Percentiles rank a stretch among this genome's conserved stretches.
Conservation (phyloP, 176 grass and related monocot genomes). For the Canna indica region DNA sequence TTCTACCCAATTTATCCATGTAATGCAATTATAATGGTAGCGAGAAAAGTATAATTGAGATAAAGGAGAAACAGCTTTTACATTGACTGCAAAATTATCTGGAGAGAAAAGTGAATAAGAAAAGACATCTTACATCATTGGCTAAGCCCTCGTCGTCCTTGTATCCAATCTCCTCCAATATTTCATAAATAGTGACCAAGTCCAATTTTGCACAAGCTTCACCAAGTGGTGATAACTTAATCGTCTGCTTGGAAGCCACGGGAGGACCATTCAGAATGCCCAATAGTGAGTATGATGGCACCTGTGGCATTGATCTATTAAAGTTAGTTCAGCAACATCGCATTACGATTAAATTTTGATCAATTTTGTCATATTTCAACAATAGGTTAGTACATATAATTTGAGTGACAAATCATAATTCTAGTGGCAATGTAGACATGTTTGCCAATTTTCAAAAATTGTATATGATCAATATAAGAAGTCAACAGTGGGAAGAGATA, state of each 20-base stretch:
- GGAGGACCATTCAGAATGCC: conserved; percentile 32
- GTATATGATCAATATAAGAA: too few relatives aligned
- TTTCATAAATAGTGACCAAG: conserved; percentile 43
- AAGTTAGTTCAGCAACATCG: neutral
- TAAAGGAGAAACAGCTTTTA: too few relatives aligned
- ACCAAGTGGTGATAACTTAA: conserved; percentile 37
- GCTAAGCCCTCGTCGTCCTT: conserved; percentile 43
- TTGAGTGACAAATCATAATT: neutral
- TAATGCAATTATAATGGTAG: too few relatives aligned
- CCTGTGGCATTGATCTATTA: conserved; percentile 31
- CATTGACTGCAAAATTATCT: neutral
- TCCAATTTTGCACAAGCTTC: conserved; percentile 58
- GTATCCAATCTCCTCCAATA: conserved; percentile 51
- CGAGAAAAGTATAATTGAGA: too few relatives aligned
- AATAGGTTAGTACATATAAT: too few relatives aligned
- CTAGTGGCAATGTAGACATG: too few relatives aligned
- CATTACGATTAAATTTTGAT: too few relatives aligned
- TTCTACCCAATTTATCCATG: too few relatives aligned
- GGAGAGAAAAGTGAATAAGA: neutral
- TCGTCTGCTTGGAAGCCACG: conserved; percentile 22
- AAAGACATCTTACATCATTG: conserved; percentile 38
- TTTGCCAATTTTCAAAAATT: too few relatives aligned
- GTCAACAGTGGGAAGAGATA: too few relatives aligned
- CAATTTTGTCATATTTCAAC: too few relatives aligned
- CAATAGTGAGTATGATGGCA: conserved; percentile 46